Evolutionary conservation across 352 stramenopile species (phyloP).

Genomic region (Pythium oligandrum): DNA sequence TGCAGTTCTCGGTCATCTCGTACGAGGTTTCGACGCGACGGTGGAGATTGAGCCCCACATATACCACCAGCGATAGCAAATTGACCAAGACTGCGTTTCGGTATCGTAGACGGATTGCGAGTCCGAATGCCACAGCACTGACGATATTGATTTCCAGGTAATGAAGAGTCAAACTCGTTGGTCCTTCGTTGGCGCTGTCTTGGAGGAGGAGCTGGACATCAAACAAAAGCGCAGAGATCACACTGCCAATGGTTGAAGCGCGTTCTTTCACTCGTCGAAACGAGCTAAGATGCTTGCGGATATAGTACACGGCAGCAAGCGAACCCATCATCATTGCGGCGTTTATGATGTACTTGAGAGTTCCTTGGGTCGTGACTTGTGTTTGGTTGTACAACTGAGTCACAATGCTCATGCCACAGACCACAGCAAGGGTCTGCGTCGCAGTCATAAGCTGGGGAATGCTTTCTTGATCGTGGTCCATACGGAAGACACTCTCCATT

Average conservation of each 20-base stretch:
- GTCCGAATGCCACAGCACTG: slow-evolving; percentile 46
- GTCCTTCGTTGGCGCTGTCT: not conserved
- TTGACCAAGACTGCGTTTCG: slow-evolving; percentile 46
- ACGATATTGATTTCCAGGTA: slow-evolving; percentile 53
- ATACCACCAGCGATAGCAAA: slow-evolving; percentile 30
- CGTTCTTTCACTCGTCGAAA: slow-evolving; percentile 35
- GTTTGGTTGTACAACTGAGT: slow-evolving; percentile 35
- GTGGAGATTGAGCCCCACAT: slow-evolving; percentile 19
- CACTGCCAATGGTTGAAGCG: slow-evolving; percentile 19
- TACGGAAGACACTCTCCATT: slow-evolving; percentile 51
- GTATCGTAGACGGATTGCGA: slow-evolving; percentile 56
- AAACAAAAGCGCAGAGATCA: slow-evolving; percentile 32
- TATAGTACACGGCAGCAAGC: slow-evolving; percentile 22
- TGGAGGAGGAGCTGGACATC: slow-evolving; percentile 39
- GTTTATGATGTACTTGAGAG: slow-evolving; percentile 36
- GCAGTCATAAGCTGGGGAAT: slow-evolving; percentile 42
- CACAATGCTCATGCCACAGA: slow-evolving; percentile 36
- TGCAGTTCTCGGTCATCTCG: slow-evolving; percentile 36
- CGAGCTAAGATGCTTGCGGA: slow-evolving; percentile 23
- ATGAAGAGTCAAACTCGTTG: slow-evolving; percentile 8
- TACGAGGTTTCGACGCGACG: slow-evolving; percentile 23
- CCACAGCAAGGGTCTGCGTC: slow-evolving; percentile 26
- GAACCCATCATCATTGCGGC: slow-evolving; percentile 17
- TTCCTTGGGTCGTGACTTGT: slow-evolving; percentile 10
- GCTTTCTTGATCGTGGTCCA: slow-evolving; percentile 45